Percentiles rank a stretch among this genome's conserved stretches.
Evolutionary conservation across 2,329 filamentous ascomycete genomes (phyloP).

Genomic region (Alternaria sp.): DNA sequence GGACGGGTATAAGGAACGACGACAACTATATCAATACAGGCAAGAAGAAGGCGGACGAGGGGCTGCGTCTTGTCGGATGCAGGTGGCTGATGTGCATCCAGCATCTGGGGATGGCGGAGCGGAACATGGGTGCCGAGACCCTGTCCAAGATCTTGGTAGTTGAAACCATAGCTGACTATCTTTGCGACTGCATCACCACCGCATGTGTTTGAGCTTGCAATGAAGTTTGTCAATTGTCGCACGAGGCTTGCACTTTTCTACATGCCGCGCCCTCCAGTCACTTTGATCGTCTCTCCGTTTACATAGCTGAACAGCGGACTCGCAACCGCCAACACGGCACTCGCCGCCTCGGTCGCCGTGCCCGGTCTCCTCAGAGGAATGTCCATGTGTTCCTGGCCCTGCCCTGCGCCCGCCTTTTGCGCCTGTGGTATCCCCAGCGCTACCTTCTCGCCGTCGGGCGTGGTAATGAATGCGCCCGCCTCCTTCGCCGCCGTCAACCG

Average conservation of each 20-base stretch:
- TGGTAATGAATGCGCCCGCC: constrained; percentile 77
- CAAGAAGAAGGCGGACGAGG: constrained; percentile 9
- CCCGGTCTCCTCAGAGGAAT: constrained; percentile 81
- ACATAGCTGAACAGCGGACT: constrained; percentile 87
- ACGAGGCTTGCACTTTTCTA: constrained; percentile 43
- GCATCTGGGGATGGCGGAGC: constrained; percentile 27
- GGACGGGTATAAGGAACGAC: constrained; percentile 24
- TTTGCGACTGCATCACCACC: constrained; percentile 6
- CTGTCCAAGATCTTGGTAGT: constrained; percentile 17
- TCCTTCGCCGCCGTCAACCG: constrained; percentile 85
- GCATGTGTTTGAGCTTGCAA: constrained; percentile 12
- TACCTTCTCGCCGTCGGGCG: constrained; percentile 69
- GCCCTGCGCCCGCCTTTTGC: constrained; percentile 48
- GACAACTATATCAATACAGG: constrained; percentile 8
- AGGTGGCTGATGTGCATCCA: constrained; percentile 4
- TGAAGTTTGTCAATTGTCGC: not conserved
- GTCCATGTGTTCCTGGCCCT: constrained; percentile 60
- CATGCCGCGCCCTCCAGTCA: constrained; percentile 76
- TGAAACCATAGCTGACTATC: constrained; percentile 14
- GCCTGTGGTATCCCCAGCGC: constrained; percentile 52
- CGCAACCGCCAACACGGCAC: constrained; percentile 76
- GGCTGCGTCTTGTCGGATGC: constrained; percentile 7
- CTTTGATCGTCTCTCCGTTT: constrained; percentile 83
- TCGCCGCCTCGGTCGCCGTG: constrained; percentile 79
- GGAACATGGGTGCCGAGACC: constrained; percentile 21